Conservation (phyloP, 2,329 filamentous ascomycete genomes). For the Fusarium graminum region DNA sequence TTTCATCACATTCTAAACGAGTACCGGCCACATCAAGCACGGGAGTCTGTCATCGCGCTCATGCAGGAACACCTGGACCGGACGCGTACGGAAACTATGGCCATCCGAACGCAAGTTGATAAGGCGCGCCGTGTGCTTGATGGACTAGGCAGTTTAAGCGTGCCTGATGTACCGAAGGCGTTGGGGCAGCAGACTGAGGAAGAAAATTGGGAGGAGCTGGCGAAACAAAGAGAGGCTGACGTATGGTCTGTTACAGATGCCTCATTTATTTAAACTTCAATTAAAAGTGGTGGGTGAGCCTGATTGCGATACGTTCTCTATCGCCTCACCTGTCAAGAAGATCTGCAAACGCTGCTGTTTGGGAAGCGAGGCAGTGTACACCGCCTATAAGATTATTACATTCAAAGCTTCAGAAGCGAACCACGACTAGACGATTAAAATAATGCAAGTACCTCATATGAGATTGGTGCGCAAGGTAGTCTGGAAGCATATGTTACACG, state of each 20-base stretch:
- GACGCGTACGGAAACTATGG: constrained; percentile 78
- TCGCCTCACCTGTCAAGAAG: not conserved
- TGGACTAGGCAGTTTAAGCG: constrained; percentile 70
- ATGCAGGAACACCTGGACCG: constrained; percentile 87
- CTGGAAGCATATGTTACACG: not conserved
- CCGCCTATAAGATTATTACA: not conserved
- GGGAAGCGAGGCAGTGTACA: not conserved
- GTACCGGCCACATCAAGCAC: constrained; percentile 91
- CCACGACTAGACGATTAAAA: not conserved
- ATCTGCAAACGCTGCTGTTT: not conserved
- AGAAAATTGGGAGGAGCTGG: constrained; percentile 34
- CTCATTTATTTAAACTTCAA: constrained; percentile 53
- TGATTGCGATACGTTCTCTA: not conserved
- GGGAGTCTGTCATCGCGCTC: constrained; percentile 86
- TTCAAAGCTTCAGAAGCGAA: not conserved
- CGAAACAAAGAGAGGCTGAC: constrained; percentile 50
- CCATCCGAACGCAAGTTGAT: constrained; percentile 74
- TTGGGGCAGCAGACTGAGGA: constrained; percentile 37
- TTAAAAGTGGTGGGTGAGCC: not conserved
- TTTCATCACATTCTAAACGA: constrained; percentile 94
- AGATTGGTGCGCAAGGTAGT: not conserved
- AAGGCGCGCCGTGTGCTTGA: constrained; percentile 81
- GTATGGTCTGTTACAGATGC: constrained; percentile 60
- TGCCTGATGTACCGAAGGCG: constrained; percentile 43
- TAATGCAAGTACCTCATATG: not conserved